Evolutionary conservation across 495 filamentous ascomycete genomes (phyloP).

Genomic region (Penicilliopsis zonata): DNA sequence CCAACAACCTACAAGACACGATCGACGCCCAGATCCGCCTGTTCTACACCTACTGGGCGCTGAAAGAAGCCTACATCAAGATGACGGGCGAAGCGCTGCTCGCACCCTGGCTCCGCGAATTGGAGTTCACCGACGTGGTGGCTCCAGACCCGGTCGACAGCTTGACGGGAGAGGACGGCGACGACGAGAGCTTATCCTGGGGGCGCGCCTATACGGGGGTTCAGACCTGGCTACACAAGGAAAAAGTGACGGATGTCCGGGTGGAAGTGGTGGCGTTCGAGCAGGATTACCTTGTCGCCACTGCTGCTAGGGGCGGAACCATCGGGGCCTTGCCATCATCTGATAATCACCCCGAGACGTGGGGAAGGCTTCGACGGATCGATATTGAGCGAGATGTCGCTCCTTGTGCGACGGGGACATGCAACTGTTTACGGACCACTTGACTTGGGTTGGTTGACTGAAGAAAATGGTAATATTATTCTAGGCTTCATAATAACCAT

Average conservation of each 20-base stretch:
- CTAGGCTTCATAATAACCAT: no score
- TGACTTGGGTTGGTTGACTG: no score
- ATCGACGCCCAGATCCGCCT: slow-evolving; percentile 52
- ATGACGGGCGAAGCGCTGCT: slow-evolving; percentile 82
- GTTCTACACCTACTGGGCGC: slow-evolving; percentile 83
- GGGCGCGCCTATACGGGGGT: slow-evolving; percentile 40
- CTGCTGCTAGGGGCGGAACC: slow-evolving; percentile 28
- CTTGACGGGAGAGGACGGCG: slow-evolving; percentile 9
- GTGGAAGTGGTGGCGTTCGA: slow-evolving; percentile 52
- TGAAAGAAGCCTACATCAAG: slow-evolving; percentile 90
- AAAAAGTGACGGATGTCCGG: slow-evolving; percentile 37
- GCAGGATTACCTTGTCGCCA: slow-evolving; percentile 49
- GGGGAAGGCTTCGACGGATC: slow-evolving; percentile 11
- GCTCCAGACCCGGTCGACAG: slow-evolving; percentile 31
- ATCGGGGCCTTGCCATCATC: no score
- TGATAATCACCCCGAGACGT: slow-evolving; percentile 3
- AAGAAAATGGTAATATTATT: no score
- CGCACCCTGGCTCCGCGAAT: slow-evolving; percentile 60
- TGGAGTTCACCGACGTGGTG: slow-evolving; percentile 55
- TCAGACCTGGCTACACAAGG: slow-evolving; percentile 37
- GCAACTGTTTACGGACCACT: slow-evolving; percentile 16
- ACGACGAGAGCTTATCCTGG: slow-evolving; percentile 21
- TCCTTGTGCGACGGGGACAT: slow-evolving; percentile 17
- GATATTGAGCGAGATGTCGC: slow-evolving; percentile 21
- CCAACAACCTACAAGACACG: slow-evolving; percentile 15